Conservation (phyloP, 805 yeast genomes). For the Teunomyces stri region DNA sequence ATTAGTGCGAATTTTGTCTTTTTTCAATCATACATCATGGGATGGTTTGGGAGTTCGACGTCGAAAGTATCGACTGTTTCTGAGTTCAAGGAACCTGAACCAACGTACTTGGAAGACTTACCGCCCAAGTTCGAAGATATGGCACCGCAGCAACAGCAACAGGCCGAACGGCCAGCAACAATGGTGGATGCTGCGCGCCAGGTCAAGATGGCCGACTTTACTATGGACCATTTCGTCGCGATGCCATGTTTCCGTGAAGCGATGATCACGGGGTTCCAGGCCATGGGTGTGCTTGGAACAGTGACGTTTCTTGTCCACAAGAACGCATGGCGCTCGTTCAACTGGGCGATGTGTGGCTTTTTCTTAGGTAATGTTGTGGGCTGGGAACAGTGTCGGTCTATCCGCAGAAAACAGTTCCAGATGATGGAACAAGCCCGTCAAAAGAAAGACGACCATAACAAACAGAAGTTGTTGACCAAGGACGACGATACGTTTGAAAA, state of each 20-base stretch:
- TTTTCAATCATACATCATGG: constrained; percentile 23
- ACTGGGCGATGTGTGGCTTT: constrained; percentile 84
- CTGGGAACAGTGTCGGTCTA: constrained; percentile 89
- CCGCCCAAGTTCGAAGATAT: constrained; percentile 50
- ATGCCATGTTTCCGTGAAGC: constrained; percentile 84
- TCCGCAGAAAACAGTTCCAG: constrained; percentile 62
- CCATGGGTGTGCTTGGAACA: constrained; percentile 67
- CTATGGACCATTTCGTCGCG: constrained; percentile 45
- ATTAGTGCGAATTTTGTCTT: neutral
- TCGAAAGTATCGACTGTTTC: constrained; percentile 37
- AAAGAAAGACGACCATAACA: constrained; percentile 33
- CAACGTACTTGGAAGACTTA: constrained; percentile 46
- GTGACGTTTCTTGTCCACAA: constrained; percentile 68
- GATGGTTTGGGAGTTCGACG: constrained; percentile 40
- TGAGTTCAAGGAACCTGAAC: constrained; percentile 20
- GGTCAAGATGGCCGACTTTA: constrained; percentile 51
- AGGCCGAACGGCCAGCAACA: constrained; percentile 2
- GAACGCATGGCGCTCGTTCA: constrained; percentile 57
- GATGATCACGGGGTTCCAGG: constrained; percentile 68
- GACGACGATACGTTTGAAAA: constrained; percentile 11
- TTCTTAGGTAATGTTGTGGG: constrained; percentile 76
- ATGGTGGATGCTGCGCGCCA: constrained; percentile 41
- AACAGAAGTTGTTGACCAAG: constrained; percentile 26
- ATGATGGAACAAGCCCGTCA: constrained; percentile 70
- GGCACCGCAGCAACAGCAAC: constrained; percentile 14